Conservation (phyloP, 768 basidiomycete species). For the Hysterangium stoloniferum region DNA sequence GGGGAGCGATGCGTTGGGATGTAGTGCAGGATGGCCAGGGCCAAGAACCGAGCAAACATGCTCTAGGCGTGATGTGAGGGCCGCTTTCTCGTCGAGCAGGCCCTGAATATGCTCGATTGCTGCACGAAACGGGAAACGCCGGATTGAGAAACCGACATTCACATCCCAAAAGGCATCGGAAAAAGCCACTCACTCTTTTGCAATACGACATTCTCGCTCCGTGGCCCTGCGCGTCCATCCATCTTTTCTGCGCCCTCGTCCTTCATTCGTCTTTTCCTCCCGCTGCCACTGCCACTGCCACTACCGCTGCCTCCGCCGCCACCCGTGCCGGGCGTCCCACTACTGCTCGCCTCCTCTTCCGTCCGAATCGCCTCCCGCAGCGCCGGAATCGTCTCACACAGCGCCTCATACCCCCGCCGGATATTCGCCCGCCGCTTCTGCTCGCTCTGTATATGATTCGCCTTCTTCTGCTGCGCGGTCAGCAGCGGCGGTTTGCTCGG, state of each 20-base stretch:
- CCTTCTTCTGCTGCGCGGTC: conserved; percentile 81
- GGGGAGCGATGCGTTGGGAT: conserved; percentile 20
- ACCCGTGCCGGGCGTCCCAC: conserved; percentile 16
- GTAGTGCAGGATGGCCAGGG: conserved; percentile 50
- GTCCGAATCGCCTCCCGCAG: conserved; percentile 71
- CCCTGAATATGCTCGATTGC: conserved; percentile 81
- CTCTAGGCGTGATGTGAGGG: conserved; percentile 50
- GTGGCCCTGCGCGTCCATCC: conserved; percentile 82
- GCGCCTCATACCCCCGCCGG: conserved; percentile 77
- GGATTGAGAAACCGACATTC: conserved; percentile 1
- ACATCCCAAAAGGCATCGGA: background rate
- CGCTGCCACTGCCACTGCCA: conserved; percentile 18
- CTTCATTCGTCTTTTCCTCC: conserved; percentile 23
- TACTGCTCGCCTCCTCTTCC: conserved; percentile 51
- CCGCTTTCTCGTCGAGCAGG: conserved; percentile 52
- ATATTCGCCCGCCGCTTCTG: conserved; percentile 93
- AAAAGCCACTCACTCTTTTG: conserved; percentile 60
- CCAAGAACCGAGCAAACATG: conserved; percentile 51
- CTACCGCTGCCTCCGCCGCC: conserved; percentile 12
- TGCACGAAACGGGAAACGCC: conserved; percentile 22
- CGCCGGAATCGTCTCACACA: conserved; percentile 78
- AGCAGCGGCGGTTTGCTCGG: conserved; percentile 41
- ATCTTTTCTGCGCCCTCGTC: conserved; percentile 47
- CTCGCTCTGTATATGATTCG: conserved; percentile 90
- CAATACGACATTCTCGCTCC: conserved; percentile 86